phyloP scores from a whole-genome alignment of 139 green algal species.

The Picochlorum sp. region DNA sequence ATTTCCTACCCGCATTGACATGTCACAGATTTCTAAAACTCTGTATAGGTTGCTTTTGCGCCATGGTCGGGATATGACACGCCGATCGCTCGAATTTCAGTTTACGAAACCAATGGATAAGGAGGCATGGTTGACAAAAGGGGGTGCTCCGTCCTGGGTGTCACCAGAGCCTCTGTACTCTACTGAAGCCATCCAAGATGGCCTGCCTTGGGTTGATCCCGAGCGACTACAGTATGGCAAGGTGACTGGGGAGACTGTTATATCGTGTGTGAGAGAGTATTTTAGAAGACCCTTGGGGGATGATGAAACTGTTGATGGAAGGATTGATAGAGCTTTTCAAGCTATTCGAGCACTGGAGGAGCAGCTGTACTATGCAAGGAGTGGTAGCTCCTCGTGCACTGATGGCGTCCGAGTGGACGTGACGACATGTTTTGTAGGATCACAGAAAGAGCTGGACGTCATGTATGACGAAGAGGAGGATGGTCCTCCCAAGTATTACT shows the following conservation, averaged over 20 bases:
- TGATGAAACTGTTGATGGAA: background rate
- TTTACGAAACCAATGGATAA: slow-evolving; percentile 4
- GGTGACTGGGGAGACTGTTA: slow-evolving; percentile 5
- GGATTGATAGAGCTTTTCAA: slow-evolving; percentile 11
- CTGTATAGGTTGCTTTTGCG: background rate
- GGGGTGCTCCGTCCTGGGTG: background rate
- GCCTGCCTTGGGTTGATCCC: slow-evolving; percentile 15
- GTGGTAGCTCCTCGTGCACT: slow-evolving; percentile 13
- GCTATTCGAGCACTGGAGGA: slow-evolving; percentile 23
- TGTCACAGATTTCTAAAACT: slow-evolving; percentile 1
- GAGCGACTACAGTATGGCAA: background rate
- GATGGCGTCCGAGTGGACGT: slow-evolving; percentile 33
- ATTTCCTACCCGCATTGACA: background rate
- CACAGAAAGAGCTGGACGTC: slow-evolving; percentile 3
- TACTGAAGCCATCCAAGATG: background rate
- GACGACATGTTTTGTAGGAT: slow-evolving; percentile 18
- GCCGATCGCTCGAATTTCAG: background rate
- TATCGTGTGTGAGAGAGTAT: background rate
- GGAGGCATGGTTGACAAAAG: background rate
- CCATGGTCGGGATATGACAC: background rate
- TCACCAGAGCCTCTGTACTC: background rate
- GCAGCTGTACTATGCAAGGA: slow-evolving; percentile 20
- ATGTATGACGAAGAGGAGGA: slow-evolving; percentile 12
- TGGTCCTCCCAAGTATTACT: slow-evolving; percentile 13
- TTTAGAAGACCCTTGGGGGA: slow-evolving; percentile 12